Base-by-base conservation (phyloP, 148 eudicot genomes). In the Rhododendron ferrugineum region DNA sequence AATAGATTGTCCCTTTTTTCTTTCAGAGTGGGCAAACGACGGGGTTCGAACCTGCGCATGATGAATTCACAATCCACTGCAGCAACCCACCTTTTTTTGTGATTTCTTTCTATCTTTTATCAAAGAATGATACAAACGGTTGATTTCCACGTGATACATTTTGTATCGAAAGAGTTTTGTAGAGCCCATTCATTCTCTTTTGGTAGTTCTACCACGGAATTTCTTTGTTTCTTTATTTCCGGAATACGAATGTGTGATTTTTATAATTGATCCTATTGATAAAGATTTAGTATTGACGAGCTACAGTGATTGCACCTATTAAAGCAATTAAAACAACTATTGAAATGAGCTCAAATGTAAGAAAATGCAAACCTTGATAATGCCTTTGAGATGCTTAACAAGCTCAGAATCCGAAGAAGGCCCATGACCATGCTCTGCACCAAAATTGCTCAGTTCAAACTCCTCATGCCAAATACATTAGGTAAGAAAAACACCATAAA, bases 351-450 rank as follows among this genome's bases (percentile, higher is more conserved):
- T 50, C 15, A 52, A 52, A 52, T 14, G 18, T 14, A 0, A 3
- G 56, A 52, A 52, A 52, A 52, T 60, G 40, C 28, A 72, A 77
- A 96, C 99, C 98, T 95, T 95, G 89, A 97, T 95, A 26, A 97
- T 91, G 89, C 95, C 91, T 84, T 94, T 94, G 8, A 97, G 94
- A 81, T 95, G 98, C 92, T 93, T 95, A 86, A 92, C 98, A 49
- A 97, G 96, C 93, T 94, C 99, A 74, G 98, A 93, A 88, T 95
- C 99, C 46, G 93, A 73, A 62, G 86, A 85, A 26, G 92, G 89
- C 83, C 84, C 99, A 89, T 96, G 98, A 66, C 92, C 91, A 86
- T 96, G 99, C 83, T 92, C 99, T 95, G 92, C 89, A 83, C 62
- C 62, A 85, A 88, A 74, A 80, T 54, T 14, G 7, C 2, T 68